Conservation (phyloP, 805 yeast species). For the Limtongozyma cylindracea region DNA sequence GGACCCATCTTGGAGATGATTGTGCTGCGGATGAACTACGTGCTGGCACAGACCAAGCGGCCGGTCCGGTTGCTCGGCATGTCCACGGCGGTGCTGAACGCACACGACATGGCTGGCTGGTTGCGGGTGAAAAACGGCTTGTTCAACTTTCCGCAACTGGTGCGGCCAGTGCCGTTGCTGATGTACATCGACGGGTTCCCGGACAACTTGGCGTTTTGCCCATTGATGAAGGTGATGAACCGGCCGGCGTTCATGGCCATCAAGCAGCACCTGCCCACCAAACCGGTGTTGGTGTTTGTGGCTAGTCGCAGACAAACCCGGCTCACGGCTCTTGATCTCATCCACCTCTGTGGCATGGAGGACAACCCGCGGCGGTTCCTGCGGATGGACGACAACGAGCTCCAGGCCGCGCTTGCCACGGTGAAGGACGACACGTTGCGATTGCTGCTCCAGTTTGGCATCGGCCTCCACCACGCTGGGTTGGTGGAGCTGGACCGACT, state of each 20-base stretch:
- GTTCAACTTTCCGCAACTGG: conserved; percentile 61
- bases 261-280: conserved; percentile 66
- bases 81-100: conserved; percentile 74
- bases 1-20: conserved; percentile 70
- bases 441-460: conserved; percentile 48
- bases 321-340: conserved; percentile 54
- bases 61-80: conserved; percentile 48
- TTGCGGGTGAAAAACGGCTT: conserved; percentile 48
- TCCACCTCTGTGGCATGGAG: conserved; percentile 59
- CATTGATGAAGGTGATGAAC: conserved; percentile 72
- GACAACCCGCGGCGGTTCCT: conserved; percentile 50
- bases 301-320: conserved; percentile 70
- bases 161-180: conserved; percentile 65
- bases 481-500: conserved; percentile 48
- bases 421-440: conserved; percentile 71
- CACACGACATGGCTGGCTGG: conserved; percentile 74
- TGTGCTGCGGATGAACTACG: conserved; percentile 67
- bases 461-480: conserved; percentile 70
- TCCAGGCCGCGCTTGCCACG: conserved; percentile 17
- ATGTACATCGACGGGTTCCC: conserved; percentile 80
- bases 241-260: conserved; percentile 85
- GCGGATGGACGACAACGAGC: conserved; percentile 37
- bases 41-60: conserved; percentile 29
- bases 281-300: conserved; percentile 70
- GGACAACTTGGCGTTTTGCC: conserved; percentile 57